Evolutionary conservation across 352 stramenopile genomes (phyloP), one percentile per base, ranked within the genome.

Genomic region (Sclerospora graminicola): DNA sequence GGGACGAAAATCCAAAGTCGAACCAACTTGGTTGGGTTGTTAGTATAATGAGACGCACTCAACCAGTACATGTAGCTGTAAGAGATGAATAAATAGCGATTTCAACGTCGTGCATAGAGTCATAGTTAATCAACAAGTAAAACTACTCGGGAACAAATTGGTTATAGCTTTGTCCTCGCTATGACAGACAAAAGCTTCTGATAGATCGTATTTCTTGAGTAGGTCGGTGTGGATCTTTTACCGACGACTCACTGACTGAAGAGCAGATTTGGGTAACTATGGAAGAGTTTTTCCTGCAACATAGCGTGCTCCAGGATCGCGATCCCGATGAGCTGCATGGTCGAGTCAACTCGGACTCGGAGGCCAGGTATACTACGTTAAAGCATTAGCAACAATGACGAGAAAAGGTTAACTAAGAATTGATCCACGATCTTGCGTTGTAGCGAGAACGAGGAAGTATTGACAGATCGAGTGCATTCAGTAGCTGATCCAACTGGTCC

Each of bases 251-350:
- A 2, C 16, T 5, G 6, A 13, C 6, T 39, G 21, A 45, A 16
- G 15, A 55, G 7, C 34, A 27, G 16, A 54, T 29, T 5, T 37
- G 2, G 26, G n/a, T 18, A 18, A 80, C 30, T 8, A 91, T 89
- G 76, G 79, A 91, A 49, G 66, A 61, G 51, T 91, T 91, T 58
- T 89, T 89, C 55, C 45, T 83, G 19, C 65, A 85, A 48, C 76
- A 91, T 50, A 69, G 66, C 48, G 72, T 86, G 44, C 54, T 77
- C 53, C 67, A 70, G n/a, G 72, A 91, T 53, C 72, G 76, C 41
- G 76, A 91, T 26, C 16, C 54, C 5, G 79, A 89, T 35, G 76
- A 91, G 46, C 40, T 91, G 10, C 43, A 55, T 31, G 66, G 57
- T 14, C 56, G 34, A 8, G 51, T 77, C 23, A 57, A 67, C 45